phyloP scores from a whole-genome alignment of 106 monocot genomes.

The Acanthochlamys bracteata region DNA sequence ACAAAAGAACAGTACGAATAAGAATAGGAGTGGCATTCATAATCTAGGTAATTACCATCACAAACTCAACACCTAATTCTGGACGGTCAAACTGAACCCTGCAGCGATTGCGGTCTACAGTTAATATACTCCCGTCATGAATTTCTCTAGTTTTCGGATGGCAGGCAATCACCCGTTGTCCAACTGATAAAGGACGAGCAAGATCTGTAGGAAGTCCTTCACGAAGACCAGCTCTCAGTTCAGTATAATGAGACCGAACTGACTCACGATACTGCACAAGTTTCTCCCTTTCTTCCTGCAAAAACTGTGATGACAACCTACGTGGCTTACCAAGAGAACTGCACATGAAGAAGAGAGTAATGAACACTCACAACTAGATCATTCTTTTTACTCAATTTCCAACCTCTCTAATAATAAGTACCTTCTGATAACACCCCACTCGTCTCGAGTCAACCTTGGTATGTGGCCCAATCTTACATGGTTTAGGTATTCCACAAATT shows the following conservation, averaged over 20 bases:
- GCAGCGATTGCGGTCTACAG: conserved; percentile 73
- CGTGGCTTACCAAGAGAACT: conserved; percentile 99
- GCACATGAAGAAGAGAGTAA: not conserved
- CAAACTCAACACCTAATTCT: conserved; percentile 90
- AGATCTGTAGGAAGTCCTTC: conserved; percentile 92
- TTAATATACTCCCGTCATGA: conserved; percentile 92
- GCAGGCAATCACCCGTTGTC: conserved; percentile 93
- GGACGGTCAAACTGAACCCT: conserved; percentile 97
- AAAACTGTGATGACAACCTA: conserved; percentile 63
- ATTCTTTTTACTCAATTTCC: not conserved
- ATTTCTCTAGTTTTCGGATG: conserved; percentile 98
- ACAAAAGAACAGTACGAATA: no score
- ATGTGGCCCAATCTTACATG: conserved; percentile 93
- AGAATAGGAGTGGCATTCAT: no score
- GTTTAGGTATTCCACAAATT: conserved; percentile 94
- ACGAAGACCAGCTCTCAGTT: conserved; percentile 59
- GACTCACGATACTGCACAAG: conserved; percentile 88
- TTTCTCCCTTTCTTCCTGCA: conserved; percentile 84
- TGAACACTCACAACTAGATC: not conserved
- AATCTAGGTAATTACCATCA: conserved; percentile 43
- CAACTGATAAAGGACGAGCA: conserved; percentile 86
- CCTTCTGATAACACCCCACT: conserved; percentile 99
- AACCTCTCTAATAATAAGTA: conserved; percentile 12
- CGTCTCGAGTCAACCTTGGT: conserved; percentile 93
- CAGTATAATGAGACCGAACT: conserved; percentile 80